Base-by-base conservation (phyloP, 73 alveolate genomes). In the Durusdinium trenchii region DNA sequence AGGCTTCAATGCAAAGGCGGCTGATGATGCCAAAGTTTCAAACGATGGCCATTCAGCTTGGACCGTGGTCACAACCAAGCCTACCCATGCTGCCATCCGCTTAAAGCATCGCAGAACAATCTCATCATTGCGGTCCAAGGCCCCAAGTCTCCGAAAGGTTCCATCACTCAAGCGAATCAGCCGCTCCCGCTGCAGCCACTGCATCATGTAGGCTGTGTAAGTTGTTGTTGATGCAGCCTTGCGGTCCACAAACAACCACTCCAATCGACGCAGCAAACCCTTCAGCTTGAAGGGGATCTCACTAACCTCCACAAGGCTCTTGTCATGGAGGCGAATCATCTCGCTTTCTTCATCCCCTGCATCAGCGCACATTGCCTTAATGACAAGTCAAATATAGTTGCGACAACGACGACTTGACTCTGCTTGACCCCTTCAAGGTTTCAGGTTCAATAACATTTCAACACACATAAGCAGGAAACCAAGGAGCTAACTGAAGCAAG, bases 21-120 rank as follows among this genome's bases (percentile, higher is more conserved):
- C 87, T 12, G 87, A 54, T 35, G 87, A 52, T 14, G 71, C 30
- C 78, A 85, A 40, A 40, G 62, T 60, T 35, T 85, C 95, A 43
- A 85, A 85, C 30, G n/a, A n/a, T 3, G 95, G 95, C 95, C 95
- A 85, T 62, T 85, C 95, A 16, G 75, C 40, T 40, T 85, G 48
- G 9, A 85, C 1, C 23, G 95, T 85, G 20, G 48, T 35, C 45
- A 60, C 79, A 6, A 85, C 95, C 78, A 85, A 60, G 57, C 57
- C 16, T 32, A 85, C 79, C 95, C 95, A 85, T 3, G 61, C 57
- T 23, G 71, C 79, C 95, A 85, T 85, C 18, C 95, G 43, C 43
- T 54, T 0, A 43, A 85, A 85, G 81, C 82, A 85, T 26, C 95
- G 52, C 51, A 23, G 94, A 48, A 83, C 67, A 51, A 50, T 35